Evolutionary conservation across 1,284 basidiomycete species (phyloP), one percentile per base, ranked within the genome.

Genomic region (Rhodotorula sp.): DNA sequence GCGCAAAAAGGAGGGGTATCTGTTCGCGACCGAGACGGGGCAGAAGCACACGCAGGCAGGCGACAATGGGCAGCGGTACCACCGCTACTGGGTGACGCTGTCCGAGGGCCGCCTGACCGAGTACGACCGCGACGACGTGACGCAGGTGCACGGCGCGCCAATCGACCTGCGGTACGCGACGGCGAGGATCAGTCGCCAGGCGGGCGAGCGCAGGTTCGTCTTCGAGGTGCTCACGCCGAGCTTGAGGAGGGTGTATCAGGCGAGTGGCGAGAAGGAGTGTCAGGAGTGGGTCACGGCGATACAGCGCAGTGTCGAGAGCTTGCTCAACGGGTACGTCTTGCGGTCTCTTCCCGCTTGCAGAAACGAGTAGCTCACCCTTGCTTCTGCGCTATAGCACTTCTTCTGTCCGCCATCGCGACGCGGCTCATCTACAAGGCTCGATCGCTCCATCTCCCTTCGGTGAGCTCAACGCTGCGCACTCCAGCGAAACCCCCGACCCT

Each of bases 141-240:
- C 74, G 45, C 61, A 62, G 27, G 70, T 73, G 14, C 71, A 69
- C 19, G 71, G 61, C 17, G 52, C 64, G 25, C 74, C 76, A 23
- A 77, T 75, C 66, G 73, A 73, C 53, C 67, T 77, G 2, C 70
- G 68, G 0, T 74, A 72, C 17, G 76, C 76, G 54, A 74, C 74
- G 9, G 76, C 73, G 14, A 62, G 75, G n/a, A 66, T 68, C 17
- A 69, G 66, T 16, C 41, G 56, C 17, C 53, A 53, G 23, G 66
- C 50, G 7, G 61, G 60, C 42, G 74, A 77, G 4, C 53, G 73
- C 13, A 56, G 77, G 42, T 75, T 75, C 57, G 63, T 58, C 17
- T 86, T 86, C 74, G 85, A 85, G 77, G 82, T 86, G 34, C 81
- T 85, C 34, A 85, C 85, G 7, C 83, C 84, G 1, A 80, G 82